Evolutionary conservation across 169 alveolate species (phyloP), one percentile per base, ranked within the genome.

Genomic region (Cryptosporidium viatorum): DNA sequence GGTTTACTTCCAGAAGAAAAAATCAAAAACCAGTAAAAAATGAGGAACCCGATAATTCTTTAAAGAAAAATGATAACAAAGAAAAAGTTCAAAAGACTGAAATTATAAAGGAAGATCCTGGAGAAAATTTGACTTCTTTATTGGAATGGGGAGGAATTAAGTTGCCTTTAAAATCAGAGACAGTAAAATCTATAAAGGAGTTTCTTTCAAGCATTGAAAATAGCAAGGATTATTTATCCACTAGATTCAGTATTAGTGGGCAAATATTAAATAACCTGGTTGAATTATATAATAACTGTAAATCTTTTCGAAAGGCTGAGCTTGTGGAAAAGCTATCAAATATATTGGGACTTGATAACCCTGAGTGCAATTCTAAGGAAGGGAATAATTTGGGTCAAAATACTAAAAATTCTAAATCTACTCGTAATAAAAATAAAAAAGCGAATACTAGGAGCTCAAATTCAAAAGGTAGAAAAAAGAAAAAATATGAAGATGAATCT

Each of bases 81-180:
- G 60, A 43, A 51, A 58, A 26, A 29, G 14, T 14, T 6, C 39
- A 35, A 51, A 37, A 29, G 59, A 31, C 26, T 18, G 26, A 33
- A 73, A 73, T 23, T 0, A 29, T 12, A 35, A 26, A 26, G 18
- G 31, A 71, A 0, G 51, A 35, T 3, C 21, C n/a, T 14, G 73
- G 33, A 21, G 73, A 67, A 29, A 67, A 37, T 21, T 67, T 31
- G 0, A 12, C 8, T 3, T 18, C 51, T 67, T 33, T 80, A 26
- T 48, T 80, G 35, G 75, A 59, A 43, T 80, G 89, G 89, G 89
- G 89, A 33, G 75, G 75, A 10, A 29, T 80, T 41, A 29, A 50
- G 4, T 35, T 62, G 4, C 89, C 89, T 23, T 41, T 80, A 26
- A 80, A 62, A 80, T 60, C 59, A 29, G 62, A 58, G 33, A 80